Evolutionary conservation across 148 eudicot genomes (phyloP).

Genomic region (Agrostemma githago): DNA sequence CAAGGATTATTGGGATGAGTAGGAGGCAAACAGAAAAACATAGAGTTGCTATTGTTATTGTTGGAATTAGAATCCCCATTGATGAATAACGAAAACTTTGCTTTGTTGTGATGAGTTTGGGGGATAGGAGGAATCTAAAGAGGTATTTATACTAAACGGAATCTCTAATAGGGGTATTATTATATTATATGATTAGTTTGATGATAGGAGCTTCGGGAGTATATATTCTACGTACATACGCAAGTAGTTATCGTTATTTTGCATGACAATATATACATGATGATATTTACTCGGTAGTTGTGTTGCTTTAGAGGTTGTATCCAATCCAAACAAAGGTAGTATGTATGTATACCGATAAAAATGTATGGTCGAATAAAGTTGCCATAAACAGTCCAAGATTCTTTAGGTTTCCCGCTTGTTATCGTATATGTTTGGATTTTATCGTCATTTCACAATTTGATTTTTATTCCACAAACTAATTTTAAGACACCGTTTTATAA

Average conservation of each 20-base stretch:
- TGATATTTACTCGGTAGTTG: background rate
- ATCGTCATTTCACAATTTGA: background rate
- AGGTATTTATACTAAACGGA: constrained; percentile 22
- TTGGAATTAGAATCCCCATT: constrained; percentile 26
- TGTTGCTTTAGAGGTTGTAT: constrained; percentile 8
- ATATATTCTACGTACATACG: too few species aligned
- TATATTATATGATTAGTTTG: too few species aligned
- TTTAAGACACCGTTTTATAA: too few species aligned
- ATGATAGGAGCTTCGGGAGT: too few species aligned
- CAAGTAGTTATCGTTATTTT: constrained; percentile 6
- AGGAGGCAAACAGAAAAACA: constrained; percentile 18
- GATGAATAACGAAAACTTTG: background rate
- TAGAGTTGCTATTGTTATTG: background rate
- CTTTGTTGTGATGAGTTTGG: constrained; percentile 1
- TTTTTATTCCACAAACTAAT: background rate
- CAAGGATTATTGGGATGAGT: constrained; percentile 14
- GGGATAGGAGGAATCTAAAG: background rate
- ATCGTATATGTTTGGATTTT: background rate
- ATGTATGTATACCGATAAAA: constrained; percentile 9
- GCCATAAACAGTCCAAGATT: background rate
- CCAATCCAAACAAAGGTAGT: constrained; percentile 18
- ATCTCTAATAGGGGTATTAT: background rate
- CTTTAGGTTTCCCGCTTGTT: constrained; percentile 6
- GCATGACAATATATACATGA: background rate
- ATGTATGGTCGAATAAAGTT: constrained; percentile 7